phyloP scores from a whole-genome alignment of 129 eudicot species.

The Deinandra increscens region DNA sequence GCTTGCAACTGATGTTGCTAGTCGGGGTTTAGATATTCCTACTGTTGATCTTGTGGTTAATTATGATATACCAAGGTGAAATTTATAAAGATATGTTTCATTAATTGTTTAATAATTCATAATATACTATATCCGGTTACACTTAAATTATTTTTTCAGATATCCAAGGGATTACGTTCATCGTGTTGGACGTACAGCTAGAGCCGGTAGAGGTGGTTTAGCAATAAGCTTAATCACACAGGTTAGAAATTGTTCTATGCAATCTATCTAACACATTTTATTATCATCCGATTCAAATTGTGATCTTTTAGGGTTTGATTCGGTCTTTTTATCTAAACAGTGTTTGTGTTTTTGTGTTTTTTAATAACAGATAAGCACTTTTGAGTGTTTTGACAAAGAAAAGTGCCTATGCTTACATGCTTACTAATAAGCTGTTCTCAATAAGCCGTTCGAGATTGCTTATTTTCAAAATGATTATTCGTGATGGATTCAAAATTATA shows the following conservation, averaged over 20 bases:
- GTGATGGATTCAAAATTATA: no score
- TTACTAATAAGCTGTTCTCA: neutral
- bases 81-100: neutral
- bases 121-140: neutral
- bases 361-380: neutral
- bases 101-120: neutral
- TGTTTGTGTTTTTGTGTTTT: neutral
- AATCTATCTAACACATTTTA: neutral
- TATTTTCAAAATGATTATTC: no score
- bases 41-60: slow-evolving; percentile 91
- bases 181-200: slow-evolving; percentile 99
- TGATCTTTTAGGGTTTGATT: neutral
- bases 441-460: no score
- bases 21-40: slow-evolving; percentile 91
- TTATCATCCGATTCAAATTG: neutral
- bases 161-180: slow-evolving; percentile 82
- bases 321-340: no score
- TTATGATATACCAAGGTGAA: slow-evolving; percentile 87
- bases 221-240: slow-evolving; percentile 72
- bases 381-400: neutral
- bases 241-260: slow-evolving; percentile 34
- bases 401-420: neutral
- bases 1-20: slow-evolving; percentile 88
- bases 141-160: slow-evolving; percentile 36
- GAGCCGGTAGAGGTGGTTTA: slow-evolving; percentile 96